Base-by-base conservation (phyloP, 1,139 yeast genomes). In the Candida sp. region DNA sequence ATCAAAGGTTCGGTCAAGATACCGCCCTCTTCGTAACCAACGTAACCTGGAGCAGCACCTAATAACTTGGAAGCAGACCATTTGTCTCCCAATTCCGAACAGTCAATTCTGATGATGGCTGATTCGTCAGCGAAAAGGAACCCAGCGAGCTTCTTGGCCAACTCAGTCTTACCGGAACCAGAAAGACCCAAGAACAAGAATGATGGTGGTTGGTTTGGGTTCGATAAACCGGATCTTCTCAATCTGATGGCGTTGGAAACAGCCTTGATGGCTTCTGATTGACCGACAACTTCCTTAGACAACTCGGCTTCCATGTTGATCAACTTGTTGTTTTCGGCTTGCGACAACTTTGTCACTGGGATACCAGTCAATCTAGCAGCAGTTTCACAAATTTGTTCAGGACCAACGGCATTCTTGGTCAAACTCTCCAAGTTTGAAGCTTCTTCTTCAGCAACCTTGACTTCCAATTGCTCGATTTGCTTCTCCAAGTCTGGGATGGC, bases 31-130 rank as follows among this genome's bases (percentile, higher is more conserved):
- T 93, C 98, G 67, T 90, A 94, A 41, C 99, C 99, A 62, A 94
- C 90, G 66, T 94, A 96, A 63, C 99, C 99, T 1, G 99, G 98
- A 4, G 99, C 96, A 30, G 99, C 96, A 72, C 99, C 99, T 54
- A 94, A 78, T 54, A 94, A 83, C 67, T 94, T 93, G 5, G 98
- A 91, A 2, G 94, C 96, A 4, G 98, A 90, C 84, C 96, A 91
- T 63, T 94, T 94, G 72, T 96, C 99, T 66, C 90, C 85, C 62
- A 96, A 80, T 69, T 96, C 99, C 2, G 98, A 93, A 75, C 99
- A 94, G 72, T 94, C 99, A 58, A 94, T 92, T 75, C 99, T 86
- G 64, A 94, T 89, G 89, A 96, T 93, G 43, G 98, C 97, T 71
- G 85, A 88, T 68, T 92, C 98, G 66, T 96, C 98, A 48, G 96